Conservation (phyloP, 805 yeast genomes). For the Candida corydali region DNA sequence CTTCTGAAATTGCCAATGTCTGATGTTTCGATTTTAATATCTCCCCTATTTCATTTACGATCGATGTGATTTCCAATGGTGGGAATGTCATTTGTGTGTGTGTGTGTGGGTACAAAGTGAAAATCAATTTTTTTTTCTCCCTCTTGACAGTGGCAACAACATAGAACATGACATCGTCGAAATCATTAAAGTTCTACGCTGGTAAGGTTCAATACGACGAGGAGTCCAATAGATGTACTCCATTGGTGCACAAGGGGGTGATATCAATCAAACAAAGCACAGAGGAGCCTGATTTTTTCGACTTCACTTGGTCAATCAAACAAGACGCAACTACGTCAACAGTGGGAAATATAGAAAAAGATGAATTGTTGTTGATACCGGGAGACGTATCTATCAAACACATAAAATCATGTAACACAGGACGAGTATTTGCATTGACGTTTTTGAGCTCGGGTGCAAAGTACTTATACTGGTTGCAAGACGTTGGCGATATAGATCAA, state of each 20-base stretch:
- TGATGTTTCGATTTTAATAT: slow-evolving; percentile 50
- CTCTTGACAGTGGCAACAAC: slow-evolving; percentile 3
- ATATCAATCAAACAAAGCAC: slow-evolving; percentile 56
- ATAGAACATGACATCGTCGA: slow-evolving; percentile 10
- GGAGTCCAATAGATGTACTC: slow-evolving; percentile 59
- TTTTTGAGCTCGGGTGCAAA: slow-evolving; percentile 62
- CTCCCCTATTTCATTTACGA: slow-evolving; percentile 56
- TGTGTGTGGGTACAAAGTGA: slow-evolving; percentile 1
- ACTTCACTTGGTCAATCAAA: slow-evolving; percentile 72
- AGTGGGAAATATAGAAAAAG: slow-evolving; percentile 39
- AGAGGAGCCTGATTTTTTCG: slow-evolving; percentile 70
- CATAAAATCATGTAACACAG: slow-evolving; percentile 65
- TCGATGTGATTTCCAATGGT: slow-evolving; percentile 46
- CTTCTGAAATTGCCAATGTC: slow-evolving; percentile 78
- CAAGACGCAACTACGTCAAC: slow-evolving; percentile 35
- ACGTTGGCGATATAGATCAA: slow-evolving; percentile 60
- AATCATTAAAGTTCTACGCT: slow-evolving; percentile 61
- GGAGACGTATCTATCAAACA: slow-evolving; percentile 82
- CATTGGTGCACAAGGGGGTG: slow-evolving; percentile 66
- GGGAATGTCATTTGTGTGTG: slow-evolving; percentile 43
- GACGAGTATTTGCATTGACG: slow-evolving; percentile 69
- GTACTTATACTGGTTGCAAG: slow-evolving; percentile 73
- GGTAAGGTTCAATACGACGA: slow-evolving; percentile 69
- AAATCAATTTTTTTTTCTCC: not conserved
- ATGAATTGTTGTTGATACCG: slow-evolving; percentile 71